Evolutionary conservation across 306 rosid genomes (phyloP), one percentile per base, ranked within the genome.

Genomic region (Ammopiptanthus mongolicus): DNA sequence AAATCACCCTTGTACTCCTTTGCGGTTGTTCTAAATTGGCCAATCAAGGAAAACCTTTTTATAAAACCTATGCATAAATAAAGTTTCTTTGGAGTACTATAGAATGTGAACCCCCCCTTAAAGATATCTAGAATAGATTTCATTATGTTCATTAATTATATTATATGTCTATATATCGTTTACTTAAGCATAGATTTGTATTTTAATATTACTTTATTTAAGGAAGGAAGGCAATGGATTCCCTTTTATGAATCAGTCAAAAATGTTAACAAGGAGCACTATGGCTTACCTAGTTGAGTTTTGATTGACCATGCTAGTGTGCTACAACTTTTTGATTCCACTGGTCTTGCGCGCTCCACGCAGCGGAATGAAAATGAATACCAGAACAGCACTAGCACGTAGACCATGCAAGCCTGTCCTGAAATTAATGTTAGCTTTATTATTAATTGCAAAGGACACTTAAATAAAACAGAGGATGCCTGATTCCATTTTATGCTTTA

Each of bases 11-110:
- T 41, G 36, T 6, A 18, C 36, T 56, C 44, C 31, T 73, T 70
- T 75, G 55, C 56, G 55, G 75, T 82, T 53, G 77, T 86, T 86
- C 78, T 72, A 28, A 58, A 61, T 78, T 77, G 83, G 74, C 87
- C 78, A 82, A 73, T 53, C 78, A 69, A 7, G 14, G 42, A 25
- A 29, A 77, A 48, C 60, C 75, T 3, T 69, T 75, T 69, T 75
- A 7, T 53, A 25, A 39, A 73, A 61, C 72, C 69, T 34, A 18
- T 46, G 61, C 28, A 5, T 41, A 41, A n/a, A 5, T 41, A 31
- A n/a, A 56, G 53, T 51, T 69, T 51, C 50, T 61, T 81, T 62
- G n/a, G 62, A 51, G 33, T 52, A n/a, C n/a, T n/a, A 31, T 29
- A 63, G 37, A 70, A 79, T 80, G 55, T 57, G 63, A 75, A 74